Evolutionary conservation across 768 basidiomycete species (phyloP).

Genomic region (Pleurotus tuoliensis): DNA sequence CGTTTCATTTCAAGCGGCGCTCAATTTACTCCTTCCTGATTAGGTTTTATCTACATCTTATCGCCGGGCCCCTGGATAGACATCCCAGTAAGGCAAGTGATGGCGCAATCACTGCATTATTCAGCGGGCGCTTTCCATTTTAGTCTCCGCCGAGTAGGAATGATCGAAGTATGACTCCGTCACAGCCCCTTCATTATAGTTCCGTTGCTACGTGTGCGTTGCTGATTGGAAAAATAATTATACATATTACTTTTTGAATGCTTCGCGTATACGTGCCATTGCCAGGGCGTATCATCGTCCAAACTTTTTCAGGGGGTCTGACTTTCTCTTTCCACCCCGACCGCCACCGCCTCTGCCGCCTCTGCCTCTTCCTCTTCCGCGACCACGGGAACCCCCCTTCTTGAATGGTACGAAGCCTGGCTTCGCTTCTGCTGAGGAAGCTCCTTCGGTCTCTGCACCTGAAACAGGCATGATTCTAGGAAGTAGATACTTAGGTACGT

Average conservation of each 20-base stretch:
- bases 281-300: constrained; percentile 16
- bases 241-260: neutral
- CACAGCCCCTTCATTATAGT: too few relatives aligned
- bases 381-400: constrained; percentile 48
- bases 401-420: constrained; percentile 73
- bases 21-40: too few relatives aligned
- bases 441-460: constrained; percentile 28
- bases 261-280: neutral
- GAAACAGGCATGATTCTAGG: constrained; percentile 71
- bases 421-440: constrained; percentile 19
- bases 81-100: too few relatives aligned
- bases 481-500: constrained; percentile 89
- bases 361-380: constrained; percentile 53
- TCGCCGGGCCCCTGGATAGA: too few relatives aligned
- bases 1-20: too few relatives aligned
- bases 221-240: too few relatives aligned
- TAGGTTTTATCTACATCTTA: too few relatives aligned
- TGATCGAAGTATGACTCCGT: too few relatives aligned
- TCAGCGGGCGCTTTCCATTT: too few relatives aligned
- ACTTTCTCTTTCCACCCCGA: constrained; percentile 62
- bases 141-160: too few relatives aligned
- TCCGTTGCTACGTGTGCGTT: too few relatives aligned
- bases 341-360: constrained; percentile 40
- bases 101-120: too few relatives aligned
- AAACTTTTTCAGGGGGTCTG: constrained; percentile 82